Conservation (phyloP, 2,329 filamentous ascomycete species). For the Penicillium sp. region DNA sequence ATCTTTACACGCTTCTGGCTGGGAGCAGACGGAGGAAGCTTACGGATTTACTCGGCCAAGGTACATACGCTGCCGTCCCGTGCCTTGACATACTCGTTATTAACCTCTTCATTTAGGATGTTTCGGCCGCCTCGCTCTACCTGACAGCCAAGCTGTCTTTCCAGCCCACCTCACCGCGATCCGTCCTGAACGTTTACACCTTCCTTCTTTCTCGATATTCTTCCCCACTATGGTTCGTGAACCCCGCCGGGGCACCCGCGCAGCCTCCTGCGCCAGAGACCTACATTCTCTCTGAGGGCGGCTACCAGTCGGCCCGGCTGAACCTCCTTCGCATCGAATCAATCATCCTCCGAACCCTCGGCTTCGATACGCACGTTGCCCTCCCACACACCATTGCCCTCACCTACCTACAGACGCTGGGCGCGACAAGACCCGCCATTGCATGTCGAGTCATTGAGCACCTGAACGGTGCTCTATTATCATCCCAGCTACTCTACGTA, state of each 20-base stretch:
- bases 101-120: constrained; percentile 53
- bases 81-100: not conserved
- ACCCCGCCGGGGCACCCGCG: constrained; percentile 25
- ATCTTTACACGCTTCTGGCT: constrained; percentile 78
- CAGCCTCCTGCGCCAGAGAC: constrained; percentile 45
- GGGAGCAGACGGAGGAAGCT: constrained; percentile 43
- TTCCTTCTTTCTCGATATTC: constrained; percentile 64
- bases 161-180: constrained; percentile 69
- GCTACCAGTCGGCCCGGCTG: constrained; percentile 61
- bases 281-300: constrained; percentile 69
- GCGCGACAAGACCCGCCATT: constrained; percentile 58
- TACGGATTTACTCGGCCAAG: constrained; percentile 42
- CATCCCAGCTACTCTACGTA: constrained; percentile 81
- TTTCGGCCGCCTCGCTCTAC: constrained; percentile 77
- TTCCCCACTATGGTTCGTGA: constrained; percentile 50
- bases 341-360: constrained; percentile 67
- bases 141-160: constrained; percentile 78
- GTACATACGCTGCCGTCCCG: constrained; percentile 20
- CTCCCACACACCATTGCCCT: constrained; percentile 82
- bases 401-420: constrained; percentile 87
- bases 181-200: constrained; percentile 76
- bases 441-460: constrained; percentile 66
- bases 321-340: constrained; percentile 70
- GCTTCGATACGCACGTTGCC: constrained; percentile 79
- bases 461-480: constrained; percentile 80